Conservation (phyloP, 2,329 filamentous ascomycete genomes). For the Aspergillus sp. region DNA sequence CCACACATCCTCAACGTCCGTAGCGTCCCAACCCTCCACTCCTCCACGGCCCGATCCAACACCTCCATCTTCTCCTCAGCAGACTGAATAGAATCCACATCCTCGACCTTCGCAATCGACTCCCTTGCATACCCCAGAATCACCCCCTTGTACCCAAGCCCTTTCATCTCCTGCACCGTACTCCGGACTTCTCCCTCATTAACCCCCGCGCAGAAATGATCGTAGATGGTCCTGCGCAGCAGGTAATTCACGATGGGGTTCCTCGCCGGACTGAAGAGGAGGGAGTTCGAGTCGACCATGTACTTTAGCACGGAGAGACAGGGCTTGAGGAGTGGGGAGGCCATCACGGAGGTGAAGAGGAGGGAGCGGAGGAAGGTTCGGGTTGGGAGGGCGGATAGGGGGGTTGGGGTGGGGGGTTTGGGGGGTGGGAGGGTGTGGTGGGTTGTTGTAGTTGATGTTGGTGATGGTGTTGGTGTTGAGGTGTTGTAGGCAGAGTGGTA, state of each 20-base stretch:
- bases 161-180: constrained; percentile 42
- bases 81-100: constrained; percentile 6
- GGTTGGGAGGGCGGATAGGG: constrained; percentile 19
- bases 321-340: constrained; percentile 18
- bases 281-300: constrained; percentile 40
- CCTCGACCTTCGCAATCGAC: constrained; percentile 31
- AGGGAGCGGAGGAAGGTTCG: constrained; percentile 18
- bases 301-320: constrained; percentile 31
- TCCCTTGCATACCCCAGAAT: constrained; percentile 53
- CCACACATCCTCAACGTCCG: constrained; percentile 49
- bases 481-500: background rate
- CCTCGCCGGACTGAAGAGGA: constrained; percentile 43
- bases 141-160: constrained; percentile 50
- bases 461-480: background rate
- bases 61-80: constrained; percentile 13
- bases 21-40: constrained; percentile 51
- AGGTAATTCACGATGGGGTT: constrained; percentile 43
- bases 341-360: constrained; percentile 21
- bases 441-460: background rate
- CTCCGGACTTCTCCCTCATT: constrained; percentile 42
- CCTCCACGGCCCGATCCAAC: constrained; percentile 35
- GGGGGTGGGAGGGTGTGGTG: background rate
- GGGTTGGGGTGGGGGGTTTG: constrained; percentile 37
- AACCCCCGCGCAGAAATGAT: constrained; percentile 53
- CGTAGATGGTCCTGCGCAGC: constrained; percentile 44